Percentiles rank a stretch among this genome's conserved stretches.
Conservation (phyloP, 768 basidiomycete genomes). For the Vararia minispora region DNA sequence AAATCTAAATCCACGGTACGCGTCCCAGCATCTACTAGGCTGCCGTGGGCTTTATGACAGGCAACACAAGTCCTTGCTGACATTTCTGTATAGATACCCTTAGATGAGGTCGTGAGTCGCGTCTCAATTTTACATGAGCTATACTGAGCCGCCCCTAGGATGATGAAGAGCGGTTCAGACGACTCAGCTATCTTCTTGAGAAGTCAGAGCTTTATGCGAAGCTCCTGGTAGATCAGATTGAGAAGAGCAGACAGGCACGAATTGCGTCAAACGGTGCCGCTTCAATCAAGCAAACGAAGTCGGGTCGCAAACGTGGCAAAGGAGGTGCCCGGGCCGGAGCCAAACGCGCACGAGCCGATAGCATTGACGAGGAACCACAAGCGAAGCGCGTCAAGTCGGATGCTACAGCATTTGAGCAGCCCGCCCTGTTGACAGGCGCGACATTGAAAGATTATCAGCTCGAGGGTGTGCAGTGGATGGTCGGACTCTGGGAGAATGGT, state of each 20-base stretch:
- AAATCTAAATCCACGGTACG: background rate
- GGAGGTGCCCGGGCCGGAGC: slow-evolving; percentile 10
- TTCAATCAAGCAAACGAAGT: slow-evolving; percentile 10
- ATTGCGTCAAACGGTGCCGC: slow-evolving; percentile 7
- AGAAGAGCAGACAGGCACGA: slow-evolving; percentile 19
- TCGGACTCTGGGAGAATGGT: slow-evolving; percentile 74
- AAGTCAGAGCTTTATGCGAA: slow-evolving; percentile 69
- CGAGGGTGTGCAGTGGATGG: slow-evolving; percentile 94
- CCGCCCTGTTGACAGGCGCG: slow-evolving; percentile 72
- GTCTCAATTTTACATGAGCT: no score
- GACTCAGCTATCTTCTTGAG: slow-evolving; percentile 58
- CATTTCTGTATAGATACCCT: no score
- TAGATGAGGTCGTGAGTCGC: no score
- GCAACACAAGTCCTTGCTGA: background rate
- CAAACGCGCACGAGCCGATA: slow-evolving; percentile 7
- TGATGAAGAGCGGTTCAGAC: slow-evolving; percentile 34
- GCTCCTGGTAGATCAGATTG: slow-evolving; percentile 67
- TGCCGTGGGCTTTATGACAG: slow-evolving; percentile 1
- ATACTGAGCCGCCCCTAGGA: no score
- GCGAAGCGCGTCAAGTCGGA: slow-evolving; percentile 17
- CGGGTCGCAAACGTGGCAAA: background rate
- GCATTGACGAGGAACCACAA: slow-evolving; percentile 11
- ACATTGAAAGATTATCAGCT: slow-evolving; percentile 85
- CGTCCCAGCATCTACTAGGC: background rate
- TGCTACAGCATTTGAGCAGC: slow-evolving; percentile 45